phyloP scores from a whole-genome alignment of 2,329 filamentous ascomycete species.

The Monilinia aucupariae region DNA sequence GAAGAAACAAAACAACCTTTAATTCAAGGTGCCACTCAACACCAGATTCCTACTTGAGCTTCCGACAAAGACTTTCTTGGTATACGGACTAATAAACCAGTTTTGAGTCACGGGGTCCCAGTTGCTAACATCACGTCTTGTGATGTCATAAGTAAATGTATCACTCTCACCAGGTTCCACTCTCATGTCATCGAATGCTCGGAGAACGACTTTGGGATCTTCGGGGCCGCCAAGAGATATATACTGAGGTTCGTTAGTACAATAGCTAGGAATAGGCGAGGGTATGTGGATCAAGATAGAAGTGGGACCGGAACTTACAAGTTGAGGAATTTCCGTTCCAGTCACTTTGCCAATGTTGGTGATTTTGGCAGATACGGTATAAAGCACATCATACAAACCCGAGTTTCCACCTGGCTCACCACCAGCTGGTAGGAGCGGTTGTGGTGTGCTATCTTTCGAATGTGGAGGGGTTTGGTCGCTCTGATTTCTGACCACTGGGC shows the following conservation, averaged over 20 bases:
- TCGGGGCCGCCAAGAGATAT: constrained; percentile 71
- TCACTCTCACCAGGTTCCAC: constrained; percentile 62
- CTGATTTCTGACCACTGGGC: constrained; percentile 34
- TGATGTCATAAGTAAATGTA: constrained; percentile 64
- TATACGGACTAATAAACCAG: constrained; percentile 55
- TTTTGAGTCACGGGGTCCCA: constrained; percentile 76
- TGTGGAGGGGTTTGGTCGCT: constrained; percentile 36
- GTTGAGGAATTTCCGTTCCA: constrained; percentile 54
- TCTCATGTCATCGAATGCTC: constrained; percentile 73
- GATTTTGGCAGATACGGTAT: constrained; percentile 47
- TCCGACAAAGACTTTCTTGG: constrained; percentile 34
- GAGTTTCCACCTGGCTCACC: constrained; percentile 50
- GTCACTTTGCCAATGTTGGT: constrained; percentile 50
- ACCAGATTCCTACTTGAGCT: constrained; percentile 29
- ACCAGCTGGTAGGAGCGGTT: constrained; percentile 44
- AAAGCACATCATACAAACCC: constrained; percentile 49
- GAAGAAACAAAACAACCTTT: background rate
- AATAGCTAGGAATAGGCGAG: constrained; percentile 33
- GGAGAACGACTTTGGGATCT: constrained; percentile 62
- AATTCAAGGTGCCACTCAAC: constrained; percentile 40
- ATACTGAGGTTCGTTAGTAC: constrained; percentile 45
- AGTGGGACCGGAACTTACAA: constrained; percentile 32
- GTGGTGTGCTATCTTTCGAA: constrained; percentile 41
- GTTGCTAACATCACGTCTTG: constrained; percentile 76
- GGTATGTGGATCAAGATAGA: background rate